A percentile compares a stretch with the other conserved stretches of the same genome.
Conservation (phyloP, 495 filamentous ascomycete species). For the Penicillium nucicola region DNA sequence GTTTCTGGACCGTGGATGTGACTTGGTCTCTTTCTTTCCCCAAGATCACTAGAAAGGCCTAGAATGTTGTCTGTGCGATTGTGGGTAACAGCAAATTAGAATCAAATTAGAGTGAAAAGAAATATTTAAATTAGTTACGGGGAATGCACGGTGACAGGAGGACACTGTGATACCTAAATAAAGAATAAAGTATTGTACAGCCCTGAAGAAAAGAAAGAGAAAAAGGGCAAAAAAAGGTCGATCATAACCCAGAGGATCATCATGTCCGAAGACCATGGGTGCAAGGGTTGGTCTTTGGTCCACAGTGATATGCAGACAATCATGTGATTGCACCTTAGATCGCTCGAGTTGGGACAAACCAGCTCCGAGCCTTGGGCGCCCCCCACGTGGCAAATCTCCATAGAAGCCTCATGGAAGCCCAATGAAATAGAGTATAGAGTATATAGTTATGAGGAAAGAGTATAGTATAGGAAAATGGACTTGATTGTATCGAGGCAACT, state of each 20-base stretch:
- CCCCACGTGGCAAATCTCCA: conserved; percentile 7
- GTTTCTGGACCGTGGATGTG: neutral
- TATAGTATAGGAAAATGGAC: too few species aligned
- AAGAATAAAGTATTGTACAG: too few species aligned
- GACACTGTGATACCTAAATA: too few species aligned
- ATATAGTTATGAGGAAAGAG: too few species aligned
- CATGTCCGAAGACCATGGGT: neutral
- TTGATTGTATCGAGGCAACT: conserved; percentile 1
- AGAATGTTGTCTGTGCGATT: too few species aligned
- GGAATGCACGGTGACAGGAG: too few species aligned
- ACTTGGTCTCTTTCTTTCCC: neutral
- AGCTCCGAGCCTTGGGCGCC: neutral
- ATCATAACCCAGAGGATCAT: neutral
- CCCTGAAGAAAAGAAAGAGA: neutral
- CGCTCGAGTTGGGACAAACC: neutral
- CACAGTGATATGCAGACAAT: too few species aligned
- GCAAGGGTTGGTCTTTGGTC: neutral
- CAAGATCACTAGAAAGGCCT: neutral
- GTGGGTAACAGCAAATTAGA: too few species aligned
- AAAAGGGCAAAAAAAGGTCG: too few species aligned
- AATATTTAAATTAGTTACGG: too few species aligned
- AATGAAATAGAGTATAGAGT: neutral
- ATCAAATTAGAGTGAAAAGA: too few species aligned
- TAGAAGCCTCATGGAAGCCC: neutral
- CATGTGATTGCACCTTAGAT: too few species aligned